These are phyloP conservation scores for Curvularia lunata DNA, from an alignment of 2,329 filamentous ascomycete genomes.

Conservation along the genomic window DNA sequence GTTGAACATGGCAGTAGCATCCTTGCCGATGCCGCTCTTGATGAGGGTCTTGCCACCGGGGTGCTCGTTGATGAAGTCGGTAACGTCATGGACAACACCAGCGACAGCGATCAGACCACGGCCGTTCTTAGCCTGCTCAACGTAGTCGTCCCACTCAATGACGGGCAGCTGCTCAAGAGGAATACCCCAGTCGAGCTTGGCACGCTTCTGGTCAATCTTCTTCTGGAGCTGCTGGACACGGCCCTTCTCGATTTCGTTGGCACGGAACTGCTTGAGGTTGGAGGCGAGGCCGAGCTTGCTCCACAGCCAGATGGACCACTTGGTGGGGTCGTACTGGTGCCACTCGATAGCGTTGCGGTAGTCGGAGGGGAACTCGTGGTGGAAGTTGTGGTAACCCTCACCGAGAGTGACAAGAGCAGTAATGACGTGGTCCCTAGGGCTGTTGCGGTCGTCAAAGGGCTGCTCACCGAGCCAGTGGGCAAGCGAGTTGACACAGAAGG, in stretches of 20 bases:
- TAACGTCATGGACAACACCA: slow-evolving; percentile 53
- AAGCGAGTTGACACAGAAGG: slow-evolving; percentile 62
- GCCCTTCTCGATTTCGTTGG: slow-evolving; percentile 55
- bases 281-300: slow-evolving; percentile 53
- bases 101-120: slow-evolving; percentile 51
- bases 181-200: slow-evolving; percentile 53
- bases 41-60: slow-evolving; percentile 54
- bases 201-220: slow-evolving; percentile 54
- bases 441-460: slow-evolving; percentile 55
- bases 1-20: slow-evolving; percentile 54
- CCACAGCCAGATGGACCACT: slow-evolving; percentile 54
- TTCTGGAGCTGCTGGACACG: slow-evolving; percentile 54
- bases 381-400: slow-evolving; percentile 55
- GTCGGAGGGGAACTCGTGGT: slow-evolving; percentile 54
- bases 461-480: slow-evolving; percentile 60
- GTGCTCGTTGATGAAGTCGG: slow-evolving; percentile 53
- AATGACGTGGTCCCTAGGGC: slow-evolving; percentile 52
- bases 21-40: slow-evolving; percentile 52
- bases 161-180: slow-evolving; percentile 53
- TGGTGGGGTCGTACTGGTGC: slow-evolving; percentile 54
- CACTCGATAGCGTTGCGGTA: slow-evolving; percentile 54
- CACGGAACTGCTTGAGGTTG: slow-evolving; percentile 54
- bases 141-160: slow-evolving; percentile 54
- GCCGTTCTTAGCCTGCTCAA: slow-evolving; percentile 52
- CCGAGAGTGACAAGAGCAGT: slow-evolving; percentile 53